These are phyloP conservation scores for Calonectria multiphialidica DNA, from an alignment of 2,329 filamentous ascomycete species.

Conservation along the genomic window DNA sequence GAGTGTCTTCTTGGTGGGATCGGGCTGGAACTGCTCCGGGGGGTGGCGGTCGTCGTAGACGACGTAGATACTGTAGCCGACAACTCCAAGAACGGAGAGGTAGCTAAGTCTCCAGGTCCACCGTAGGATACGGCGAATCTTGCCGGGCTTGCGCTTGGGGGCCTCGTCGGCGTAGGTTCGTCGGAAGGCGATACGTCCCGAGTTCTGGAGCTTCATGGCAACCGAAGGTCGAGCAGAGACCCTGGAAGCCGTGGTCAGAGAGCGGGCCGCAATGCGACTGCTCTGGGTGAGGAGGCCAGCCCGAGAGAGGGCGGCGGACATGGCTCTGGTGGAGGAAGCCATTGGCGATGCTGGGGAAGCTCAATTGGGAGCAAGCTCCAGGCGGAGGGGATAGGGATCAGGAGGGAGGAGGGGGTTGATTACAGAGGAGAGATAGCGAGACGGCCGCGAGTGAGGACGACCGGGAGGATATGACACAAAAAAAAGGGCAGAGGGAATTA, in stretches of 20 bases:
- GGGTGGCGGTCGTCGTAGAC: constrained; percentile 89
- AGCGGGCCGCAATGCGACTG: constrained; percentile 47
- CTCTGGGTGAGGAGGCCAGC: constrained; percentile 45
- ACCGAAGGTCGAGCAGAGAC: constrained; percentile 46
- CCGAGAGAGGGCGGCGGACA: constrained; percentile 52
- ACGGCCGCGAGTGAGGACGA: neutral
- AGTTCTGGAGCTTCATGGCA: constrained; percentile 50
- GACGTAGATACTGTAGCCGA: constrained; percentile 81
- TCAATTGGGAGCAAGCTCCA: constrained; percentile 40
- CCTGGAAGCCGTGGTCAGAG: constrained; percentile 49
- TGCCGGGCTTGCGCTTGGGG: constrained; percentile 61
- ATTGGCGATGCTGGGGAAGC: constrained; percentile 48
- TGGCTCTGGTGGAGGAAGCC: constrained; percentile 60
- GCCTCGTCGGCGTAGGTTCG: constrained; percentile 65
- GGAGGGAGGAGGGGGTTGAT: constrained; percentile 12
- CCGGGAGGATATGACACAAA: constrained; percentile 17
- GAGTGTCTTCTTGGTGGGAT: constrained; percentile 95
- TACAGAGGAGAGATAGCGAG: constrained; percentile 19
- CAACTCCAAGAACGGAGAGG: constrained; percentile 76
- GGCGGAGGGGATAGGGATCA: constrained; percentile 20
- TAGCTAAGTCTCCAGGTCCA: constrained; percentile 89
- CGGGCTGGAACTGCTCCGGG: constrained; percentile 80
- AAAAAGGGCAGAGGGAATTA: constrained; percentile 34
- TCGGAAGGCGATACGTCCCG: constrained; percentile 55
- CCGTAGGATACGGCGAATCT: constrained; percentile 77